phyloP scores from a whole-genome alignment of 345 rosid genomes.

The Erodium maritimum region DNA sequence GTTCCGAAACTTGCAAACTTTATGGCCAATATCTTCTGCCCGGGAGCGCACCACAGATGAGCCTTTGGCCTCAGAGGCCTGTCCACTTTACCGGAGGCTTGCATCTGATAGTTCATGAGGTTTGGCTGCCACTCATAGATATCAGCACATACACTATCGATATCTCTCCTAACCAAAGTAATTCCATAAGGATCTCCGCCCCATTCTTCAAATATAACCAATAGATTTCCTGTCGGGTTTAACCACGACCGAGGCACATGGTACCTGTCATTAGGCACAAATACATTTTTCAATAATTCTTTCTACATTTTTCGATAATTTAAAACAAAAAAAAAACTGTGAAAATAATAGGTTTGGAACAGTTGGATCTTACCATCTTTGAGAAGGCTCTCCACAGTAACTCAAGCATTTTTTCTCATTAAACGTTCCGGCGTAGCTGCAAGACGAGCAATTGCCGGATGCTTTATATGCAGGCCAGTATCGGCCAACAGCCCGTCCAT shows the following conservation, averaged over 20 bases:
- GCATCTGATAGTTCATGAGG: slow-evolving; percentile 62
- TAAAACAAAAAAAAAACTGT: neutral
- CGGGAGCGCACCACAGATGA: slow-evolving; percentile 69
- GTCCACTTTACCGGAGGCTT: slow-evolving; percentile 59
- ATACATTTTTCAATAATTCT: slow-evolving; percentile 1
- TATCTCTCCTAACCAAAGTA: slow-evolving; percentile 65
- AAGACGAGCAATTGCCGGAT: slow-evolving; percentile 24
- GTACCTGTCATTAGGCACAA: slow-evolving; percentile 35
- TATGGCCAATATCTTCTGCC: slow-evolving; percentile 69
- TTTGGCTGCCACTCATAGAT: slow-evolving; percentile 88
- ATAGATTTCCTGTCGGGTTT: slow-evolving; percentile 63
- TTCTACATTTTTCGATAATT: slow-evolving; percentile 2
- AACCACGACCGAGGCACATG: slow-evolving; percentile 92
- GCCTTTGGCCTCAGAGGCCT: slow-evolving; percentile 78
- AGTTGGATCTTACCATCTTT: slow-evolving; percentile 50
- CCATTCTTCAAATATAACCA: slow-evolving; percentile 94
- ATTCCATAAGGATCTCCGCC: slow-evolving; percentile 89
- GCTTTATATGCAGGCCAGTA: slow-evolving; percentile 44
- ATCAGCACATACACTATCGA: slow-evolving; percentile 76
- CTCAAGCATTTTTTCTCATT: slow-evolving; percentile 65
- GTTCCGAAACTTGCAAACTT: slow-evolving; percentile 97
- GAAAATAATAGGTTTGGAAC: neutral
- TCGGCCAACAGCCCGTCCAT: slow-evolving; percentile 41
- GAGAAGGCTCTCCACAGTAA: slow-evolving; percentile 93
- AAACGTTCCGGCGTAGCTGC: slow-evolving; percentile 64